phyloP scores from a whole-genome alignment of 1,284 basidiomycete species.

The Cutaneotrichosporon sp. region DNA sequence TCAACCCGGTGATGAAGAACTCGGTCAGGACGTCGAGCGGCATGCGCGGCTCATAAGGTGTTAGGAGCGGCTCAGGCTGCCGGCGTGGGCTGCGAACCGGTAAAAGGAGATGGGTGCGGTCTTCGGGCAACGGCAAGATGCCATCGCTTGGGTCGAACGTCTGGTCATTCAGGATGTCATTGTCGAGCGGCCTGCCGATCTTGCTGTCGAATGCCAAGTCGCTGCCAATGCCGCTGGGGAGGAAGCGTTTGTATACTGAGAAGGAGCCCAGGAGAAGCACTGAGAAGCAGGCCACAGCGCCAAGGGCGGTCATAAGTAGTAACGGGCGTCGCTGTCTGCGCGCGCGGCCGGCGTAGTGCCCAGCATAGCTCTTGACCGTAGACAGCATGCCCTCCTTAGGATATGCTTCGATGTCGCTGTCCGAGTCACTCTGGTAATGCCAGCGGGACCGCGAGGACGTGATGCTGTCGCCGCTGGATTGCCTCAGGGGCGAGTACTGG shows the following conservation, averaged over 20 bases:
- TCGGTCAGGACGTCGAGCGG: slow-evolving; percentile 15
- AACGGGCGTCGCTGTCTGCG: slow-evolving; percentile 4
- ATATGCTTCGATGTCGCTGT: neutral
- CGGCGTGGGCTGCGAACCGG: neutral
- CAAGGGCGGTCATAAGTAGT: neutral
- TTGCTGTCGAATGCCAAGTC: too few relatives aligned
- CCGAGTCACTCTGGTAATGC: neutral
- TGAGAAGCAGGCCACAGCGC: neutral
- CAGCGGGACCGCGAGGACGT: neutral
- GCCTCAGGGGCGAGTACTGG: neutral
- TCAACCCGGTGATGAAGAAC: slow-evolving; percentile 20
- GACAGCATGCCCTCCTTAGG: neutral
- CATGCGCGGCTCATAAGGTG: slow-evolving; percentile 13
- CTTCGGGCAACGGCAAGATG: slow-evolving; percentile 1
- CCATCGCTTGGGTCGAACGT: neutral
- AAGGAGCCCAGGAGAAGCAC: slow-evolving; percentile 1
- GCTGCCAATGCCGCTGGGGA: neutral
- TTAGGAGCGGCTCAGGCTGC: slow-evolving; percentile 10
- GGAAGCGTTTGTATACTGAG: neutral
- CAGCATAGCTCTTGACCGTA: neutral
- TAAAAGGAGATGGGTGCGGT: slow-evolving; percentile 21
- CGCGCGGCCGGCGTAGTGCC: neutral
- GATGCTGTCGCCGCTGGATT: neutral
- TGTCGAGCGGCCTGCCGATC: too few relatives aligned
- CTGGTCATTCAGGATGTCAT: neutral